Conservation (phyloP, 768 basidiomycete species). For the Rhodotorula taiwanensis region DNA sequence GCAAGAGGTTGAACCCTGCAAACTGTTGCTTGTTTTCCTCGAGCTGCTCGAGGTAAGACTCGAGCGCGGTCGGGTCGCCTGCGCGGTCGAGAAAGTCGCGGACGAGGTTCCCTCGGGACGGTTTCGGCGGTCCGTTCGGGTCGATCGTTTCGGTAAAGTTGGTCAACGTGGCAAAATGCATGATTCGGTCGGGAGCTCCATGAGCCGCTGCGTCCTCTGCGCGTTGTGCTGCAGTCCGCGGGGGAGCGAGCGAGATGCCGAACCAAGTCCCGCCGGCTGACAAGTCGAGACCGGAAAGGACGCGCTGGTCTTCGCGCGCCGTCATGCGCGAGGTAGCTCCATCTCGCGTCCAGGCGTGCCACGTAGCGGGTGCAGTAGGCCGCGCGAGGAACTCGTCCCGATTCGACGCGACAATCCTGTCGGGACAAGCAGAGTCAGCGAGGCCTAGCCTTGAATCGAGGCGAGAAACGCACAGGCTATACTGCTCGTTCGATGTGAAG, state of each 20-base stretch:
- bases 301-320: not conserved
- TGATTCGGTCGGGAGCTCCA: too few species aligned
- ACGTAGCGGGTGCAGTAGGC: slow-evolving; percentile 42
- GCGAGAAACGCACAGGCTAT: slow-evolving; percentile 14
- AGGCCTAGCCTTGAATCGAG: not conserved
- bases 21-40: slow-evolving; percentile 35
- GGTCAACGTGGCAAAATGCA: slow-evolving; percentile 37
- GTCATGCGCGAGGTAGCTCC: not conserved
- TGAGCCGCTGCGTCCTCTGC: too few species aligned
- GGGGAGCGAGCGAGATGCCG: slow-evolving; percentile 40
- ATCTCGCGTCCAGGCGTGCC: slow-evolving; percentile 43
- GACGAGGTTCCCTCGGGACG: slow-evolving; percentile 42
- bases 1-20: slow-evolving; percentile 47
- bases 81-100: slow-evolving; percentile 40
- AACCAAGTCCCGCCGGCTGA: slow-evolving; percentile 46
- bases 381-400: slow-evolving; percentile 46
- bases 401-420: slow-evolving; percentile 44
- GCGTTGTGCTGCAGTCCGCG: too few species aligned
- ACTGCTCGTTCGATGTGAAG: not conserved
- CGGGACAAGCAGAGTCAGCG: not conserved
- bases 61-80: not conserved
- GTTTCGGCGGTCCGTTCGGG: slow-evolving; percentile 5
- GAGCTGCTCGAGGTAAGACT: slow-evolving; percentile 36
- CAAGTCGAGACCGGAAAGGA: slow-evolving; percentile 43
- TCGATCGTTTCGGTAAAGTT: slow-evolving; percentile 38